These are phyloP conservation scores for Aspergillus sp. DNA, from an alignment of 2,329 filamentous ascomycete genomes.

Conservation along the genomic window DNA sequence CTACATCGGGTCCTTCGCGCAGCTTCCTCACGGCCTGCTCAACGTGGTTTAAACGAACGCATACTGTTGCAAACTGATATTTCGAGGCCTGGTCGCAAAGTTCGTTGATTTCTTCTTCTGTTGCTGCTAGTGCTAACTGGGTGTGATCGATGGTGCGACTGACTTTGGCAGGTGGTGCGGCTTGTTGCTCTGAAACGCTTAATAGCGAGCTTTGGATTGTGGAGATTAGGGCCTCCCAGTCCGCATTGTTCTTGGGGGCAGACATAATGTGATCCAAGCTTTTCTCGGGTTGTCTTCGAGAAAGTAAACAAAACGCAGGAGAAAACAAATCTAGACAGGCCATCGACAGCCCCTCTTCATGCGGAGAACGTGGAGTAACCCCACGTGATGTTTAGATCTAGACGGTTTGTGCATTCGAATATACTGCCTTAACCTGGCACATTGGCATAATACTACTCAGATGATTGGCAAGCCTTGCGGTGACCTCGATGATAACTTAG, in stretches of 20 bases:
- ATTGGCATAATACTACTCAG: background rate
- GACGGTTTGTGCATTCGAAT: background rate
- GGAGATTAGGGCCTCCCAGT: slow-evolving; percentile 34
- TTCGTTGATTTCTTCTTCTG: slow-evolving; percentile 49
- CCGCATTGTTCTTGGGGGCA: slow-evolving; percentile 31
- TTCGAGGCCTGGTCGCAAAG: slow-evolving; percentile 57
- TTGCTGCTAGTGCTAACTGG: slow-evolving; percentile 43
- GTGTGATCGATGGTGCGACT: slow-evolving; percentile 46
- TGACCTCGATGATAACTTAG: background rate
- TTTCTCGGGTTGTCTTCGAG: background rate
- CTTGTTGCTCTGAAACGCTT: slow-evolving; percentile 19
- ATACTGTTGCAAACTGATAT: slow-evolving; percentile 50
- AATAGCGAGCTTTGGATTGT: slow-evolving; percentile 27
- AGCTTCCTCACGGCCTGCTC: slow-evolving; percentile 51
- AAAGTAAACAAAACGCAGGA: background rate
- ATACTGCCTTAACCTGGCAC: background rate
- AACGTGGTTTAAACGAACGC: slow-evolving; percentile 57
- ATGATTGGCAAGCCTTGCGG: background rate
- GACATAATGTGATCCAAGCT: slow-evolving; percentile 18
- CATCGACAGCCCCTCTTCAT: background rate
- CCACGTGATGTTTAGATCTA: slow-evolving; percentile 1
- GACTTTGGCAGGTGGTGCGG: slow-evolving; percentile 27
- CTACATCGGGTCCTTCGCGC: slow-evolving; percentile 42
- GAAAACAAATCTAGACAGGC: background rate
- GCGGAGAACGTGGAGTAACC: background rate